A percentile compares a stretch with the other conserved stretches of the same genome.
phyloP scores from a whole-genome alignment of 345 rosid species.

The Syzygium grande region DNA sequence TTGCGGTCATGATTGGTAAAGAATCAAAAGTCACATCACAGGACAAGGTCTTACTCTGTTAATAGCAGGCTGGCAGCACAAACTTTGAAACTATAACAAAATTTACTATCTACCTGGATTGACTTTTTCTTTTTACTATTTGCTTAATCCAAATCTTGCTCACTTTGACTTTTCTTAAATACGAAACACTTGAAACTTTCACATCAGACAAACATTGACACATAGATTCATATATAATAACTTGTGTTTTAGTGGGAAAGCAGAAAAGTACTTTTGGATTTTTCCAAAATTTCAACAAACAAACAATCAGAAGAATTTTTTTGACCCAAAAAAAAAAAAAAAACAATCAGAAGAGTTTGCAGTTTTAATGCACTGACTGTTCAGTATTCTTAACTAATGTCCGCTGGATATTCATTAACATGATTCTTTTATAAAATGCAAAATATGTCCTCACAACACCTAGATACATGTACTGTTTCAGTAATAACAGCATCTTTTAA shows the following conservation, averaged over 20 bases:
- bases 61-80: not conserved
- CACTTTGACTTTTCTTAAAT: not conserved
- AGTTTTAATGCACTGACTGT: not conserved
- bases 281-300: not conserved
- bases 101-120: not conserved
- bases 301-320: not conserved
- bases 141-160: not conserved
- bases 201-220: not conserved
- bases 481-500: not conserved
- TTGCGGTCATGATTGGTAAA: not conserved
- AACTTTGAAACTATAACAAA: not conserved
- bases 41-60: not conserved
- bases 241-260: not conserved
- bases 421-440: not conserved
- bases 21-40: not conserved
- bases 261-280: not conserved
- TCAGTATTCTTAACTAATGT: not conserved
- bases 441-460: not conserved
- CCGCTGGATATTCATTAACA: not conserved
- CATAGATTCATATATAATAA: not conserved
- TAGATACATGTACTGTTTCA: not conserved
- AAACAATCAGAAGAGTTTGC: not conserved
- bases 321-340: no score
- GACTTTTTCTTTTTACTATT: not conserved
- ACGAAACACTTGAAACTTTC: not conserved